Base-by-base conservation (phyloP, 1,284 basidiomycete species). In the Cryptococcus hybrid region DNA sequence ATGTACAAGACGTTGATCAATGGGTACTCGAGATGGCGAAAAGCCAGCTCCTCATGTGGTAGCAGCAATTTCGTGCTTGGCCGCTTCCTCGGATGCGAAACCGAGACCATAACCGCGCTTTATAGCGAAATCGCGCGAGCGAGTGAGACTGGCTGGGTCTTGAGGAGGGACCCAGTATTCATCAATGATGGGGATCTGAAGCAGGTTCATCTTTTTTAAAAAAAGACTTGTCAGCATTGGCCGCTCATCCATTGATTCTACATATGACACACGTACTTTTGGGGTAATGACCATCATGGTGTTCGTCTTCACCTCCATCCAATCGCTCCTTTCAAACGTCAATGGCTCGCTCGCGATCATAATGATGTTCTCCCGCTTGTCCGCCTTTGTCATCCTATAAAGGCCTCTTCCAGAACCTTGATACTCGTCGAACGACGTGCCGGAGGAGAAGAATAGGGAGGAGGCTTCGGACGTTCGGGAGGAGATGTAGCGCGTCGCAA, bases 401-500 rank as follows among this genome's bases (percentile, higher is more conserved):
- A 94, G 86, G 15, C 90, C 90, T 6, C 90, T 89, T 35, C 49
- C 30, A 11, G 49, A 38, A 11, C 78, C 85, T 35, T 87, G 85
- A 69, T 90, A 92, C 78, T 97, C 92, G 65, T 90, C 92, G 71
- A 98, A 99, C 11, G 87, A 86, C 2, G 91, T 95, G 1, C 94
- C 93, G 1, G 91, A 94, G 2, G 92, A 94, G 77, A 93, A 97
- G 87, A 93, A 96, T 74, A 97, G 77, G 35, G 91, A 95, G 1
- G 95, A 93, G 1, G 94, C 95, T 75, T 97, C 93, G 59, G 95
- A 90, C 5, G 86, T 87, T 50, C 87, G 85, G 2, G 90, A 93
- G 0, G 91, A 93, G 47, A 99, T 91, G 77, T 99, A 99, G 46
- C 95, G 85, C 2, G 93, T 96, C 7, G 90, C 94, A 12, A 99